Percentiles rank a stretch among this genome's conserved stretches.
These are phyloP conservation scores for Cystobasidium sp. DNA, from an alignment of 1,284 basidiomycete genomes.

Conservation along the genomic window DNA sequence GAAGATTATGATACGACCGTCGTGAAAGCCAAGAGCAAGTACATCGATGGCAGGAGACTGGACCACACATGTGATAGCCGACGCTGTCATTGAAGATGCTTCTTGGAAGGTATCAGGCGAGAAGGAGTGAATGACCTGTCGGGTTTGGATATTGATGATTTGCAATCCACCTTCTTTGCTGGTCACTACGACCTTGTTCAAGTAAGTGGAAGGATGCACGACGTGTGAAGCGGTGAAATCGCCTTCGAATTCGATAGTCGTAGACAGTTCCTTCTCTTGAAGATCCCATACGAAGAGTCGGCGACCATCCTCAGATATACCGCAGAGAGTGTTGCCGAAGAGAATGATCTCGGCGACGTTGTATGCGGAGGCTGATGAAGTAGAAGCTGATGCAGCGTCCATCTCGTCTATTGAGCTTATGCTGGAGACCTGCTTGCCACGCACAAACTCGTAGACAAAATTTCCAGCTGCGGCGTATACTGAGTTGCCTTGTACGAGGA, in stretches of 20 bases:
- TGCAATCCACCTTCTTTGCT: slow-evolving; percentile 81
- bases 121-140: slow-evolving; percentile 62
- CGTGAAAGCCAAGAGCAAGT: slow-evolving; percentile 84
- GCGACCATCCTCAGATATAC: slow-evolving; percentile 73
- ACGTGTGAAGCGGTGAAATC: slow-evolving; percentile 82
- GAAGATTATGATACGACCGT: slow-evolving; percentile 84
- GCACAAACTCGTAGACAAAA: slow-evolving; percentile 74
- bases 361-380: slow-evolving; percentile 36
- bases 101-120: slow-evolving; percentile 53
- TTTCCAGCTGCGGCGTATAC: slow-evolving; percentile 80
- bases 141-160: slow-evolving; percentile 90
- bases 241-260: slow-evolving; percentile 71
- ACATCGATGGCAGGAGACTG: slow-evolving; percentile 97
- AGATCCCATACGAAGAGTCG: slow-evolving; percentile 81
- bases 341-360: slow-evolving; percentile 58
- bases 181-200: slow-evolving; percentile 92
- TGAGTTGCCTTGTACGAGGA: slow-evolving; percentile 82
- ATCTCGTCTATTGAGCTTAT: slow-evolving; percentile 23
- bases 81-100: slow-evolving; percentile 36
- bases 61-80: slow-evolving; percentile 71
- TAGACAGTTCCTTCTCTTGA: slow-evolving; percentile 64
- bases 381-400: slow-evolving; percentile 12
- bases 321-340: slow-evolving; percentile 79
- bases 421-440: slow-evolving; percentile 77
- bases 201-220: slow-evolving; percentile 92